Conservation (phyloP, 2,329 filamentous ascomycete genomes). For the Aspergillus sp. region DNA sequence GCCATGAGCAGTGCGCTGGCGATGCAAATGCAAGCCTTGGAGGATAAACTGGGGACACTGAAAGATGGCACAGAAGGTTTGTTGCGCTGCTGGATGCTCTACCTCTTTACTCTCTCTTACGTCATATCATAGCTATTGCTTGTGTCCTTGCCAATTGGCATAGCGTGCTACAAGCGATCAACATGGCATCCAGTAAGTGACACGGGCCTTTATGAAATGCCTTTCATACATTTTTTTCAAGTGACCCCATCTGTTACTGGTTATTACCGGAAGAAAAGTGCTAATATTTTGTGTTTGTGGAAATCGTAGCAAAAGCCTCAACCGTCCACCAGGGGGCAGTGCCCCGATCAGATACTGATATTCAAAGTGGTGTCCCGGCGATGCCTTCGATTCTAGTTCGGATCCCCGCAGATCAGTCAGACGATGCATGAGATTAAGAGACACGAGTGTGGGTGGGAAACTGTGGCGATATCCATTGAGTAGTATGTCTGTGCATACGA, state of each 20-base stretch:
- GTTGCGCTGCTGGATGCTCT: constrained; percentile 8
- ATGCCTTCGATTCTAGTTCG: constrained; percentile 45
- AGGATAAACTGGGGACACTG: constrained; percentile 60
- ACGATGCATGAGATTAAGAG: neutral
- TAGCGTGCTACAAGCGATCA: constrained; percentile 63
- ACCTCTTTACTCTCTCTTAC: neutral
- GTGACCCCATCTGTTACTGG: neutral
- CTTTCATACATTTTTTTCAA: neutral
- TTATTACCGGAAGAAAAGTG: constrained; percentile 1
- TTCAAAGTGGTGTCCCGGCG: constrained; percentile 65
- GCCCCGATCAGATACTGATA: constrained; percentile 13
- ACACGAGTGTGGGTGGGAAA: neutral
- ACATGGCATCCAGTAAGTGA: constrained; percentile 62
- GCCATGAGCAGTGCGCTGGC: constrained; percentile 62
- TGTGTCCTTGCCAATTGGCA: constrained; percentile 68
- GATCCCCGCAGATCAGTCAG: constrained; percentile 33
- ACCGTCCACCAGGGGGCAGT: constrained; percentile 17
- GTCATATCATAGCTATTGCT: constrained; percentile 54
- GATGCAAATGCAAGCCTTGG: constrained; percentile 62
- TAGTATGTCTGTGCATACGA: neutral
- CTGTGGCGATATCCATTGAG: neutral
- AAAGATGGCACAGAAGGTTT: constrained; percentile 62
- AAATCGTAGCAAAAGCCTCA: constrained; percentile 27
- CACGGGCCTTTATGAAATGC: neutral
- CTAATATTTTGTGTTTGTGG: neutral